Evolutionary conservation across 2,329 filamentous ascomycete species (phyloP).

Genomic region (Arthrobotrys musiformis): DNA sequence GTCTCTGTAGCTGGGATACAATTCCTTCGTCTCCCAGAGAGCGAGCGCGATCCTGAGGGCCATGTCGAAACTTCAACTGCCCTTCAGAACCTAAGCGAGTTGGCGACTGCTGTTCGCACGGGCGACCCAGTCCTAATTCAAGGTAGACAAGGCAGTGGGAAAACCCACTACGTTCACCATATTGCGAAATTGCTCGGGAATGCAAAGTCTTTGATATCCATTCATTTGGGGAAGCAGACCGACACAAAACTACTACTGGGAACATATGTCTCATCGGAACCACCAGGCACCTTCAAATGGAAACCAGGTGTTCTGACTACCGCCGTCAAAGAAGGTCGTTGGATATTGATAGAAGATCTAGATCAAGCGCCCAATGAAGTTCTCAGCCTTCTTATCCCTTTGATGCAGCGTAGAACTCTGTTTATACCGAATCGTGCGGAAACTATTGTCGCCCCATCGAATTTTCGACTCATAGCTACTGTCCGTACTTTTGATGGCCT

Average conservation of each 20-base stretch:
- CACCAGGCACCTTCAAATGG: constrained; percentile 91
- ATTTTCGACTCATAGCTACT: constrained; percentile 91
- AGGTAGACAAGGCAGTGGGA: constrained; percentile 86
- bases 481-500: constrained; percentile 73
- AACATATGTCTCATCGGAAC: constrained; percentile 84
- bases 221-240: constrained; percentile 97
- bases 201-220: constrained; percentile 83
- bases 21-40: constrained; percentile 61
- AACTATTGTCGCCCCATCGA: constrained; percentile 80
- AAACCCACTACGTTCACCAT: constrained; percentile 86
- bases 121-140: constrained; percentile 80
- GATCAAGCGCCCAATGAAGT: constrained; percentile 95
- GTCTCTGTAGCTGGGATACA: constrained; percentile 45
- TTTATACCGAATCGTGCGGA: constrained; percentile 90
- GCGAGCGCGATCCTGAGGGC: constrained; percentile 72
- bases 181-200: constrained; percentile 82
- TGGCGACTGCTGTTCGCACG: constrained; percentile 75
- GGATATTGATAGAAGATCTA: constrained; percentile 97
- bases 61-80: constrained; percentile 78
- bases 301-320: constrained; percentile 91
- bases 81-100: constrained; percentile 73
- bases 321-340: constrained; percentile 90
- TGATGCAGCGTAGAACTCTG: constrained; percentile 92
- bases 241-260: constrained; percentile 97
- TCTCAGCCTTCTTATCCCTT: constrained; percentile 87